These are phyloP conservation scores for Aureobasidium sp. DNA, from an alignment of 2,329 filamentous ascomycete genomes.

Conservation along the genomic window DNA sequence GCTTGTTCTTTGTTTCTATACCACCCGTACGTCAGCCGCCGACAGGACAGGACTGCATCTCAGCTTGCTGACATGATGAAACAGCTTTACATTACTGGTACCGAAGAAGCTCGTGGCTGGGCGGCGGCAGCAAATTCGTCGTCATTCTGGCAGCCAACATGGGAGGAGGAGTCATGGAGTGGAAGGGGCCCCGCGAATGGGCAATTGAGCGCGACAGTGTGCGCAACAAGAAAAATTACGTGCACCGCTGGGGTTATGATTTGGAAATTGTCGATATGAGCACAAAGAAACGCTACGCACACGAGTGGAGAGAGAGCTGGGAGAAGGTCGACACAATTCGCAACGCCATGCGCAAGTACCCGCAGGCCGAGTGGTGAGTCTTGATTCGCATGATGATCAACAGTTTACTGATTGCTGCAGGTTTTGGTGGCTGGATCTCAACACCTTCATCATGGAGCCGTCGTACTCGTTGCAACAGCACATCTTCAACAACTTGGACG, in stretches of 20 bases:
- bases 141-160: slow-evolving; percentile 90
- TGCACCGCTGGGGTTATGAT: slow-evolving; percentile 82
- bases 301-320: slow-evolving; percentile 99
- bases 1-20: slow-evolving; percentile 58
- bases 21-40: slow-evolving; percentile 55
- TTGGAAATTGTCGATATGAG: slow-evolving; percentile 97
- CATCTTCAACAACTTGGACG: slow-evolving; percentile 71
- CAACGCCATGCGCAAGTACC: slow-evolving; percentile 84
- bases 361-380: slow-evolving; percentile 85
- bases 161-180: slow-evolving; percentile 96
- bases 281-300: slow-evolving; percentile 95
- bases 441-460: slow-evolving; percentile 97
- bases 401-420: slow-evolving; percentile 39
- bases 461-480: slow-evolving; percentile 82
- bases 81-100: slow-evolving; percentile 53
- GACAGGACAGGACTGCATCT: background rate
- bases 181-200: slow-evolving; percentile 97
- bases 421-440: slow-evolving; percentile 99
- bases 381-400: background rate
- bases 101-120: slow-evolving; percentile 63
- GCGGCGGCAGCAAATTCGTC: slow-evolving; percentile 84
- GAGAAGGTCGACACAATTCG: slow-evolving; percentile 95
- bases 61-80: background rate
- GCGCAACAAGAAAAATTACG: slow-evolving; percentile 88
- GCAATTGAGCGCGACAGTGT: slow-evolving; percentile 95